These are phyloP conservation scores for Fusarium duplospermum DNA, from an alignment of 2,329 filamentous ascomycete species.

Conservation along the genomic window DNA sequence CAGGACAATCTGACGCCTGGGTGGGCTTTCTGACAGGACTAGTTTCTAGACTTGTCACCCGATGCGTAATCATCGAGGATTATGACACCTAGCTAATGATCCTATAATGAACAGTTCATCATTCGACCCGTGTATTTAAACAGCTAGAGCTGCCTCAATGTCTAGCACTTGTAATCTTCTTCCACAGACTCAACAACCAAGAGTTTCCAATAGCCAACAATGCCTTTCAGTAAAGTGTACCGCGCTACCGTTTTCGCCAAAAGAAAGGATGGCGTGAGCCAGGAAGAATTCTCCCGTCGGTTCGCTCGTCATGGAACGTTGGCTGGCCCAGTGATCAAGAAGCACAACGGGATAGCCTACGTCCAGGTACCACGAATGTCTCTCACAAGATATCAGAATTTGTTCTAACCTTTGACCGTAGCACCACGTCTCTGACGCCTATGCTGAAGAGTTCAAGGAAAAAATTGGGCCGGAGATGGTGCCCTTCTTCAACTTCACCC, in stretches of 20 bases:
- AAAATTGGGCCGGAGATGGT: neutral
- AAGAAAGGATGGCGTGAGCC: neutral
- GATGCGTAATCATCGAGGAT: neutral
- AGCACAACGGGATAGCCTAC: neutral
- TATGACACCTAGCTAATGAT: neutral
- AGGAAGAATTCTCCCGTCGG: neutral
- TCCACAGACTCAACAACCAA: too few species aligned
- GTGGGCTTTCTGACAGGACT: neutral
- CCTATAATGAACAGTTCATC: neutral
- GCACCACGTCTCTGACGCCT: neutral
- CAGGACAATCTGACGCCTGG: neutral
- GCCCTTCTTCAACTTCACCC: accelerated
- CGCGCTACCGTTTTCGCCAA: neutral
- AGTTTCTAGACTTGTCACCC: neutral
- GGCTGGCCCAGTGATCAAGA: neutral
- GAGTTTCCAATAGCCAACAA: neutral
- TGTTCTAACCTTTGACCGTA: neutral
- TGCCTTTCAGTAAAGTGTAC: neutral
- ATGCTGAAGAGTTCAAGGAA: neutral
- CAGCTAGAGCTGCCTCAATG: neutral
- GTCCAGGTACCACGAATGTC: neutral
- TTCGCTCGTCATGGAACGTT: neutral
- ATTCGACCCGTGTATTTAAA: neutral
- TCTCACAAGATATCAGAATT: neutral
- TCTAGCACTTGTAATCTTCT: too few species aligned